Evolutionary conservation across 73 alveolate species (phyloP).

Genomic region (Paramecium primaurelia): DNA sequence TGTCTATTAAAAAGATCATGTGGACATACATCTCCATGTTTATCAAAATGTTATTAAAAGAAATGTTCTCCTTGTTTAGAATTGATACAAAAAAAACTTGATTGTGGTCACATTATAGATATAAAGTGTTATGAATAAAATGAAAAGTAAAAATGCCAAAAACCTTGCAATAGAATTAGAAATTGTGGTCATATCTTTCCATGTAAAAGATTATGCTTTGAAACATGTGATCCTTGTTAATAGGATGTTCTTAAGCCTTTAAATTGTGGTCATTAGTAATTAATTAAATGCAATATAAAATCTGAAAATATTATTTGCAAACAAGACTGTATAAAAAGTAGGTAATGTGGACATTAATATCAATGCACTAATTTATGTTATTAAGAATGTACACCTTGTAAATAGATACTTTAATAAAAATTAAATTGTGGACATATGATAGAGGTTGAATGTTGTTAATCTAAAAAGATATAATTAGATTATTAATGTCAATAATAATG

Average conservation of each 20-base stretch:
- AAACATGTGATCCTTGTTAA: not conserved
- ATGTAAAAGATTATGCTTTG: not conserved
- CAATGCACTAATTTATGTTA: not conserved
- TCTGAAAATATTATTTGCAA: not conserved
- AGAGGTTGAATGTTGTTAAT: not conserved
- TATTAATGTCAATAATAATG: not conserved
- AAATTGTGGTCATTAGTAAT: not conserved
- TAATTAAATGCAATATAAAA: not conserved
- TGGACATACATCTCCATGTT: not conserved
- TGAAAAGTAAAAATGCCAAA: not conserved
- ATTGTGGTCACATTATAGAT: not conserved
- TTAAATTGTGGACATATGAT: not conserved
- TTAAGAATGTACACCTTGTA: not conserved
- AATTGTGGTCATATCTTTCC: not conserved
- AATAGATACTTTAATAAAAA: not conserved
- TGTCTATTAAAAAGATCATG: not conserved
- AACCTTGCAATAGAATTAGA: not conserved
- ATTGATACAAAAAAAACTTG: not conserved
- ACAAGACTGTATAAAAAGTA: not conserved
- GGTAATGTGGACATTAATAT: not conserved
- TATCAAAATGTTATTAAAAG: not conserved
- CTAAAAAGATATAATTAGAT: not conserved
- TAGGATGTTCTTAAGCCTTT: not conserved
- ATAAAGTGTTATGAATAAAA: not conserved
- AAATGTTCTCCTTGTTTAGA: not conserved